These are phyloP conservation scores for Phoma sp. DNA, from an alignment of 2,329 filamentous ascomycete genomes.

Conservation along the genomic window DNA sequence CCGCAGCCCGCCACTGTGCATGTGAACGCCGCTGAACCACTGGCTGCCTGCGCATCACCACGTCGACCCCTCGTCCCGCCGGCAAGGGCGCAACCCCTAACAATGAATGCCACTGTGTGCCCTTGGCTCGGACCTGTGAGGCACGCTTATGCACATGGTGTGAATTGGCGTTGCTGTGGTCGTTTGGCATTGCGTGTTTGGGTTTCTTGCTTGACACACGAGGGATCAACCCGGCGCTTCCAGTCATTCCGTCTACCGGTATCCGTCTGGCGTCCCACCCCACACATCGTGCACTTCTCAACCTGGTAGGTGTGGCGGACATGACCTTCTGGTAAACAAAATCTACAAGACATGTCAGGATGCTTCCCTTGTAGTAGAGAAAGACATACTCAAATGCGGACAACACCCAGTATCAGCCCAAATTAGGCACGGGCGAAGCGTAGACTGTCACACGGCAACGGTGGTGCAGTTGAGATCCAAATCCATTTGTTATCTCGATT, in stretches of 20 bases:
- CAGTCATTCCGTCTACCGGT: not conserved
- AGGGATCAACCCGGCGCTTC: not conserved
- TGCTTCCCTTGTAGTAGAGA: not conserved
- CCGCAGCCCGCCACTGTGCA: not conserved
- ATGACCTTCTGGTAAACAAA: not conserved
- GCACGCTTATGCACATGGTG: not conserved
- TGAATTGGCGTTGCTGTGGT: not conserved
- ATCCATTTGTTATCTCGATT: not conserved
- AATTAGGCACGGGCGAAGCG: no score
- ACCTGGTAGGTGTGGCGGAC: slow-evolving; percentile 5
- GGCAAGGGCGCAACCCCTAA: slow-evolving; percentile 4
- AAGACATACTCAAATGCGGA: not conserved
- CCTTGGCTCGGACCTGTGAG: not conserved
- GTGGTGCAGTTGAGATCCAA: not conserved
- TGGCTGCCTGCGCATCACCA: slow-evolving; percentile 1
- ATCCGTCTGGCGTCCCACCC: not conserved
- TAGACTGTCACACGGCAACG: not conserved
- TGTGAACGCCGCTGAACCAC: not conserved
- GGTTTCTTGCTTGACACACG: not conserved
- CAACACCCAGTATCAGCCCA: not conserved
- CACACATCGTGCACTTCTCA: slow-evolving; percentile 5
- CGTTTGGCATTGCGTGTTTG: slow-evolving; percentile 1
- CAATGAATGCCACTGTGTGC: slow-evolving; percentile 8
- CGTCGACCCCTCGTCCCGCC: slow-evolving; percentile 10
- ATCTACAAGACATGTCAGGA: no score